These are phyloP conservation scores for Alternaria longipes DNA, from an alignment of 2,329 filamentous ascomycete species.

Conservation along the genomic window DNA sequence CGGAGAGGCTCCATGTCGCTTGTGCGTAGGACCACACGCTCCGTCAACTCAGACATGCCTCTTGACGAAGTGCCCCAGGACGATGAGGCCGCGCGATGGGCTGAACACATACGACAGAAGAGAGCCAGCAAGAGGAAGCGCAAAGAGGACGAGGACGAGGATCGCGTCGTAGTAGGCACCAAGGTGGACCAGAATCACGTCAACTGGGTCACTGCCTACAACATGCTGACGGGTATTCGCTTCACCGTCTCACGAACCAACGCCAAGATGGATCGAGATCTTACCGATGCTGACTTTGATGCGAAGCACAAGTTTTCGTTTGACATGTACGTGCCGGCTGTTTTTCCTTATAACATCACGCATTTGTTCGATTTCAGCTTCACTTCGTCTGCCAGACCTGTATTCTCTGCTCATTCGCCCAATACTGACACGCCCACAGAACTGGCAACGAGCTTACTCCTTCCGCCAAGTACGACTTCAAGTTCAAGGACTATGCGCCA, in stretches of 20 bases:
- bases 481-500: conserved; percentile 99
- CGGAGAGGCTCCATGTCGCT: conserved; percentile 86
- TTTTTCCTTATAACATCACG: conserved; percentile 28
- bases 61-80: conserved; percentile 86
- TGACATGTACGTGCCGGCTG: conserved; percentile 77
- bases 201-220: conserved; percentile 98
- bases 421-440: conserved; percentile 59
- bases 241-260: conserved; percentile 97
- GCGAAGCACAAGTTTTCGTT: conserved; percentile 98
- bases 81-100: conserved; percentile 90
- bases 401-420: neutral
- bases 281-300: conserved; percentile 92
- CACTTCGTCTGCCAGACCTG: conserved; percentile 23
- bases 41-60: conserved; percentile 83
- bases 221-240: conserved; percentile 98
- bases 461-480: conserved; percentile 99
- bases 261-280: conserved; percentile 89
- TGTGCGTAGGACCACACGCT: conserved; percentile 81
- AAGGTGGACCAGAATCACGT: conserved; percentile 98
- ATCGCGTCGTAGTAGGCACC: conserved; percentile 88
- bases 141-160: conserved; percentile 90
- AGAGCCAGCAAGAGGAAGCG: conserved; percentile 84
- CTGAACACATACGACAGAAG: conserved; percentile 91
- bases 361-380: conserved; percentile 24
- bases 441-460: conserved; percentile 97